These are phyloP conservation scores for Cordyceps javanica DNA, from an alignment of 2,329 filamentous ascomycete genomes.

Conservation along the genomic window DNA sequence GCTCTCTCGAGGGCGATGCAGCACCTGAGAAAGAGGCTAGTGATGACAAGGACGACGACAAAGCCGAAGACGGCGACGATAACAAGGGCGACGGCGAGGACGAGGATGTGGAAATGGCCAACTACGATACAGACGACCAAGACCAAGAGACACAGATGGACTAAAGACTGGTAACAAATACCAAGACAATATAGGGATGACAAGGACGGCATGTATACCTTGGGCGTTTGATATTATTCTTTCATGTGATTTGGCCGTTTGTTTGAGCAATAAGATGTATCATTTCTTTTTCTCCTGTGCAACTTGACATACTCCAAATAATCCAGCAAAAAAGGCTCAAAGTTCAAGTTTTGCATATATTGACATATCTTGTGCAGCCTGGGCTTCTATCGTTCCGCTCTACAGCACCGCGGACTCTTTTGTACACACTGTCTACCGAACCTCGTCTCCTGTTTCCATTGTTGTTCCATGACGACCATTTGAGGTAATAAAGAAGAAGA, in stretches of 20 bases:
- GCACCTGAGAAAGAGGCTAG: slow-evolving; percentile 22
- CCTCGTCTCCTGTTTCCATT: background rate
- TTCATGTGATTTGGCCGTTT: background rate
- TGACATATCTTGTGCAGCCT: background rate
- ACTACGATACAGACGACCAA: slow-evolving; percentile 39
- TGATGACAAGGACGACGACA: slow-evolving; percentile 20
- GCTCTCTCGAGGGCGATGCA: slow-evolving; percentile 7
- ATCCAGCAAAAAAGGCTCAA: background rate
- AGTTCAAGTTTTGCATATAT: background rate
- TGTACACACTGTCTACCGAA: background rate
- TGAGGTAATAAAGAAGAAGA: background rate
- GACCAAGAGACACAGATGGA: slow-evolving; percentile 31
- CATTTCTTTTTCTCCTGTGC: background rate
- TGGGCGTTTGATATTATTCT: slow-evolving; percentile 9
- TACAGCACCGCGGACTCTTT: background rate
- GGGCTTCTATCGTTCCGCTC: background rate
- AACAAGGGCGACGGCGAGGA: slow-evolving; percentile 33
- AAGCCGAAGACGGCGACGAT: slow-evolving; percentile 16
- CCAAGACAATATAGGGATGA: slow-evolving; percentile 22
- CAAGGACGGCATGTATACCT: slow-evolving; percentile 22
- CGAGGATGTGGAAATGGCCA: slow-evolving; percentile 45
- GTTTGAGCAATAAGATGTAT: background rate
- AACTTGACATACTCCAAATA: background rate
- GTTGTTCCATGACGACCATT: background rate
- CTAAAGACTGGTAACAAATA: background rate